Evolutionary conservation across 2,329 filamentous ascomycete genomes (phyloP).

Genomic region (Paracoccidioides lutzii): DNA sequence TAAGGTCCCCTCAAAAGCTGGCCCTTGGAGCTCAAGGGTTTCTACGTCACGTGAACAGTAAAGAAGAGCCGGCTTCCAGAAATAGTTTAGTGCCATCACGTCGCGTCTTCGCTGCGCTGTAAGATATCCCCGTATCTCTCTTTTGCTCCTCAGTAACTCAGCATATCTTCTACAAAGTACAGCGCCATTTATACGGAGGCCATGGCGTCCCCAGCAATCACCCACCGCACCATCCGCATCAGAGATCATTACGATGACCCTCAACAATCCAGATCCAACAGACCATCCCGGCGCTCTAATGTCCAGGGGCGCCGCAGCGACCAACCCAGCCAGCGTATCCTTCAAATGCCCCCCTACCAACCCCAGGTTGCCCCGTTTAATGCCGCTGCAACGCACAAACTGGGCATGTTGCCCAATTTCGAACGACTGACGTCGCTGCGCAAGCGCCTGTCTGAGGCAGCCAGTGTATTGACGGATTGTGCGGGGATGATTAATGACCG

Average conservation of each 20-base stretch:
- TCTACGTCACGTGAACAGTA: not conserved
- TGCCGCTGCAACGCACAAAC: constrained; percentile 30
- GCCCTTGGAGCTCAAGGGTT: too few relatives aligned
- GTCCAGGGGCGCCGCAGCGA: not conserved
- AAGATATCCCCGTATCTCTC: too few relatives aligned
- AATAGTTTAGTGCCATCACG: constrained; percentile 1
- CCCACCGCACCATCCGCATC: not conserved
- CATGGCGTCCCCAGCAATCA: not conserved
- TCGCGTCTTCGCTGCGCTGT: constrained; percentile 1
- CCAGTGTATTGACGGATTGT: constrained; percentile 34
- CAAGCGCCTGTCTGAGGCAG: constrained; percentile 36
- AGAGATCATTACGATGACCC: not conserved
- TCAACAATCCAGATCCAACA: not conserved
- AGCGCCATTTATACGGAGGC: not conserved
- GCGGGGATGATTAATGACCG: constrained; percentile 46
- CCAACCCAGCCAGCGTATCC: not conserved
- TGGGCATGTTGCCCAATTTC: constrained; percentile 34
- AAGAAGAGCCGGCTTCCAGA: not conserved
- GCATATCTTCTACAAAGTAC: not conserved
- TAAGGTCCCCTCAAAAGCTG: too few relatives aligned
- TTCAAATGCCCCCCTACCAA: constrained; percentile 39
- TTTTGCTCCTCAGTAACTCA: too few relatives aligned
- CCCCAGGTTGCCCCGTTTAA: constrained; percentile 41
- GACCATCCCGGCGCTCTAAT: not conserved
- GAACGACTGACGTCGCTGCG: constrained; percentile 34